phyloP scores from a whole-genome alignment of 2,329 filamentous ascomycete species.

The Aspergillus intermedius region DNA sequence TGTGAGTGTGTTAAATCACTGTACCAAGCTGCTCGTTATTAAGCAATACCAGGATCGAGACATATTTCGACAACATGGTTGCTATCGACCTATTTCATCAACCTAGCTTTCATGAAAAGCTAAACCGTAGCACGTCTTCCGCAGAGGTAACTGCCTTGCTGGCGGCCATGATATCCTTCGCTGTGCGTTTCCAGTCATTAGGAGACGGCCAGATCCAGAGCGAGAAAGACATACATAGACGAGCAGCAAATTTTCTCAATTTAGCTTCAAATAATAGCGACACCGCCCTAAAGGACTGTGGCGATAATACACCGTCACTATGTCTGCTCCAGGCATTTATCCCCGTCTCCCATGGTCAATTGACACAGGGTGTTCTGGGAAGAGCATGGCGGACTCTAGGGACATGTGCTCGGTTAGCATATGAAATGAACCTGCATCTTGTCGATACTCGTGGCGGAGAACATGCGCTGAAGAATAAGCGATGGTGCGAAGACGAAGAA shows the following conservation, averaged over 20 bases:
- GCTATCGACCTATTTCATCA: slow-evolving; percentile 27
- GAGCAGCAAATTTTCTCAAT: not conserved
- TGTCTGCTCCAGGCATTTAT: slow-evolving; percentile 33
- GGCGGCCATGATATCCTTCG: not conserved
- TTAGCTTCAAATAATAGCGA: slow-evolving; percentile 11
- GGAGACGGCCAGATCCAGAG: not conserved
- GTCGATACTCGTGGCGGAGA: slow-evolving; percentile 10
- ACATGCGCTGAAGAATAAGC: slow-evolving; percentile 6
- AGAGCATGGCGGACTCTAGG: slow-evolving; percentile 31
- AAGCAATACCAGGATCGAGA: not conserved
- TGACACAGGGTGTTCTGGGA: slow-evolving; percentile 30
- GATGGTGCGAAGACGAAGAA: slow-evolving; percentile 28
- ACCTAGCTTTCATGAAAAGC: slow-evolving; percentile 18
- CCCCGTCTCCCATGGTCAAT: slow-evolving; percentile 28
- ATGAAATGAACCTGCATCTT: slow-evolving; percentile 31
- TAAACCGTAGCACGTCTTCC: slow-evolving; percentile 3
- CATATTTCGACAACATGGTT: slow-evolving; percentile 24
- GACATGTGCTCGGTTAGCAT: slow-evolving; percentile 23
- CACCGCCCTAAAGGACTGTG: slow-evolving; percentile 24
- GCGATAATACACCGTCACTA: slow-evolving; percentile 27
- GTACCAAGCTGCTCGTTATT: not conserved
- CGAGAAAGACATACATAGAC: not conserved
- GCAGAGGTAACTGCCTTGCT: not conserved
- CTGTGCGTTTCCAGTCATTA: not conserved
- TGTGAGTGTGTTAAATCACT: not conserved